Conservation (phyloP, 1,139 yeast genomes). For the Blastobotrys arbuscula region DNA sequence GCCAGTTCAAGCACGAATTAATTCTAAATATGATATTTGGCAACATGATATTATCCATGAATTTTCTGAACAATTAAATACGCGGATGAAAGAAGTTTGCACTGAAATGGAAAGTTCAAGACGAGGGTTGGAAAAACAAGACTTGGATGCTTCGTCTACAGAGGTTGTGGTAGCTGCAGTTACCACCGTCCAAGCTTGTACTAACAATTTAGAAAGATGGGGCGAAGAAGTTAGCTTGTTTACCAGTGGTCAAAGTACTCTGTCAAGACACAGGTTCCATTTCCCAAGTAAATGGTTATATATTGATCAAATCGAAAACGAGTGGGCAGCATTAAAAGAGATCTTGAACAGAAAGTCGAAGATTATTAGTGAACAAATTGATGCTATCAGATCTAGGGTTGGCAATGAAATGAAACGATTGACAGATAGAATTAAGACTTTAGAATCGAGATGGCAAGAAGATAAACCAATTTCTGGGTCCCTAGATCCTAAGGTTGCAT, state of each 20-base stretch:
- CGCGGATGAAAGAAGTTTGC: constrained; percentile 30
- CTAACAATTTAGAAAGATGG: constrained; percentile 33
- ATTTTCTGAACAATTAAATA: constrained; percentile 40
- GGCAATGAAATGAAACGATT: constrained; percentile 41
- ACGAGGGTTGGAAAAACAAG: constrained; percentile 33
- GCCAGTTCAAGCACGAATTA: constrained; percentile 51
- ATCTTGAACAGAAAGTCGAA: constrained; percentile 39
- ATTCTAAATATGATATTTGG: constrained; percentile 54
- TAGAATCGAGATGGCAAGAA: constrained; percentile 43
- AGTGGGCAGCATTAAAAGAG: constrained; percentile 42
- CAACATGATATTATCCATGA: constrained; percentile 43
- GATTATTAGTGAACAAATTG: constrained; percentile 42
- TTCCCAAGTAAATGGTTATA: constrained; percentile 55
- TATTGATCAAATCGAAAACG: constrained; percentile 58
- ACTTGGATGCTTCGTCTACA: constrained; percentile 37
- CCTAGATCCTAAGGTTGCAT: constrained; percentile 47
- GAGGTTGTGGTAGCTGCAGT: constrained; percentile 36
- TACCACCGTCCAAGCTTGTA: constrained; percentile 33
- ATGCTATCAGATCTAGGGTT: constrained; percentile 41
- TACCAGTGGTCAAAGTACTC: constrained; percentile 41
- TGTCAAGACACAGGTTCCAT: constrained; percentile 44
- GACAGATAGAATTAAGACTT: constrained; percentile 33
- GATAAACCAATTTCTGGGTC: constrained; percentile 47
- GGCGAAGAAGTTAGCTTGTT: constrained; percentile 28
- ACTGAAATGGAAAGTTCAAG: constrained; percentile 30